Conservation (phyloP, 75 land plant species). For the Picea glauca region DNA sequence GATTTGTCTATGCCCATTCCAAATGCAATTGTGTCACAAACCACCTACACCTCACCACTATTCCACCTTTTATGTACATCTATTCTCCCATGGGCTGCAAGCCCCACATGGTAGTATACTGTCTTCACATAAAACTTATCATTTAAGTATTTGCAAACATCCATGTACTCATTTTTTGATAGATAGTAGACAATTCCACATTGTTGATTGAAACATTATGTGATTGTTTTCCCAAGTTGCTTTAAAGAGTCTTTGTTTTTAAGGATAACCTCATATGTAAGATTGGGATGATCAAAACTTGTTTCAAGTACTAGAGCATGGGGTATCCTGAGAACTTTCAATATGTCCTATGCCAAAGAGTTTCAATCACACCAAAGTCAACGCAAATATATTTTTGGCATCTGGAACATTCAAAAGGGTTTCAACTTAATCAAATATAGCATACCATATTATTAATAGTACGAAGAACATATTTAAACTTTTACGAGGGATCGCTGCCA, state of each 20-base stretch:
- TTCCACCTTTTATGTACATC: no score
- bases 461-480: no score
- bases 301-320: conserved; percentile 66
- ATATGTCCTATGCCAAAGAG: conserved; percentile 40
- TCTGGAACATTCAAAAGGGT: no score
- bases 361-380: no score
- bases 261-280: conserved; percentile 61
- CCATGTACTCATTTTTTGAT: conserved; percentile 77
- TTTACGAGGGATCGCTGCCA: no score
- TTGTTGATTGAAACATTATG: conserved; percentile 35
- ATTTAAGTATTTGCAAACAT: conserved; percentile 61
- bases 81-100: conserved; percentile 53
- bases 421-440: no score
- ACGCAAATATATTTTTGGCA: no score
- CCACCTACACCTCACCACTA: no score
- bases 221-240: conserved; percentile 58
- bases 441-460: no score
- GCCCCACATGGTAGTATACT: conserved; percentile 77
- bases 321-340: conserved; percentile 60
- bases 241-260: conserved; percentile 64
- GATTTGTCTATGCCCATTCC: no score
- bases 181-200: conserved; percentile 87
- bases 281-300: conserved; percentile 85
- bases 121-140: conserved; percentile 55
- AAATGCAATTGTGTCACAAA: no score